These are phyloP conservation scores for Chenopodium formosanum DNA, from an alignment of 148 eudicot genomes.

Conservation along the genomic window DNA sequence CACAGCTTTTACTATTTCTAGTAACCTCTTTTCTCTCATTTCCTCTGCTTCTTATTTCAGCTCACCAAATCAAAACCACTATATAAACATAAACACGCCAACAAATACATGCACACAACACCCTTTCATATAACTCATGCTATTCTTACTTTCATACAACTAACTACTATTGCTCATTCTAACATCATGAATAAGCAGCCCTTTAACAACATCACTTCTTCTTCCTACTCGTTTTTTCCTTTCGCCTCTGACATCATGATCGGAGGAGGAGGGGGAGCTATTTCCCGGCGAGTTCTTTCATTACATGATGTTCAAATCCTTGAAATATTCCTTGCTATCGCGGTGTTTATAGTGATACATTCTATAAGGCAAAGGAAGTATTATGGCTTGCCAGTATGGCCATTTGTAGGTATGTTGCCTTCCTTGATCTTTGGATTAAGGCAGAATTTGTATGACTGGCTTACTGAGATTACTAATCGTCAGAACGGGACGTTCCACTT, in stretches of 20 bases:
- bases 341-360: constrained; percentile 54
- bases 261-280: neutral
- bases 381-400: constrained; percentile 79
- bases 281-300: neutral
- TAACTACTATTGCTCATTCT: constrained; percentile 10
- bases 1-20: neutral
- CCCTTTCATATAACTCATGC: constrained; percentile 47
- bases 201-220: constrained; percentile 16
- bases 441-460: constrained; percentile 65
- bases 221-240: constrained; percentile 11
- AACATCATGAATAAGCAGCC: constrained; percentile 37
- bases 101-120: constrained; percentile 26
- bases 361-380: constrained; percentile 45
- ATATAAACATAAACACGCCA: constrained; percentile 46
- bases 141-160: constrained; percentile 19
- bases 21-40: neutral
- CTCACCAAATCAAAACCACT: constrained; percentile 68
- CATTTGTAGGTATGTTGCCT: constrained; percentile 79
- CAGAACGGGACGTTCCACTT: constrained; percentile 66
- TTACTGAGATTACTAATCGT: constrained; percentile 36
- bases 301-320: constrained; percentile 43
- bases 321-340: constrained; percentile 50
- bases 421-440: constrained; percentile 54
- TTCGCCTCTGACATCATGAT: constrained; percentile 11
- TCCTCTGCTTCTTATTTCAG: constrained; percentile 37